phyloP scores from a whole-genome alignment of 2,329 filamentous ascomycete species.

The Pyrenophora tritici-repentis region DNA sequence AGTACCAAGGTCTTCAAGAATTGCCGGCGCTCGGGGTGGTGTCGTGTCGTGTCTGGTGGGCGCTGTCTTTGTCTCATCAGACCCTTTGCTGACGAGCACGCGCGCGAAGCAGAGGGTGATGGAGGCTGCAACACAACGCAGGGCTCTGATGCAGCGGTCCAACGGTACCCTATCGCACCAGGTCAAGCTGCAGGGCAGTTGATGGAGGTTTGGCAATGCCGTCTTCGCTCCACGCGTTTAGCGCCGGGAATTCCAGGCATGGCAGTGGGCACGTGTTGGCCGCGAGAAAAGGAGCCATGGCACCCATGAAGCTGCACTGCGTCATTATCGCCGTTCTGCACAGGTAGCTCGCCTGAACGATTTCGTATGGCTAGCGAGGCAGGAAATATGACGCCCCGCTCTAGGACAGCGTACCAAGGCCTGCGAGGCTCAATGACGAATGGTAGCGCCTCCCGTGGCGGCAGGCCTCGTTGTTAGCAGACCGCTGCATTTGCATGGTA shows the following conservation, averaged over 20 bases:
- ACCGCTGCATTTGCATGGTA: conserved; percentile 1
- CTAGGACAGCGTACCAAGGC: conserved; percentile 19
- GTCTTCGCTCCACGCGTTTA: conserved; percentile 16
- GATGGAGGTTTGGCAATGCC: conserved; percentile 6
- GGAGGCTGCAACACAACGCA: conserved; percentile 8
- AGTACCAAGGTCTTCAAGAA: not conserved
- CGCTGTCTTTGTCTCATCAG: conserved; percentile 3
- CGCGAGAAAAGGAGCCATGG: conserved; percentile 4
- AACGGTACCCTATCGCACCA: conserved; percentile 10
- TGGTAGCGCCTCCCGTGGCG: conserved; percentile 10
- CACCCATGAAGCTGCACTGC: conserved; percentile 14
- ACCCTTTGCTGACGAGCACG: not conserved
- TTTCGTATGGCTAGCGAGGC: conserved; percentile 12
- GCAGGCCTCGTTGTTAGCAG: conserved; percentile 4
- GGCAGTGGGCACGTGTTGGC: conserved; percentile 21
- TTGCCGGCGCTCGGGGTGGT: conserved; percentile 4
- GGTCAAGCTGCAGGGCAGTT: conserved; percentile 13
- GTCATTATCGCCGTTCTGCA: conserved; percentile 20
- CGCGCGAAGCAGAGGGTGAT: not conserved
- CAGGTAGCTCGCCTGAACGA: conserved; percentile 13
- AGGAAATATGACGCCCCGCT: conserved; percentile 12
- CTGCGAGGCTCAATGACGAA: conserved; percentile 25
- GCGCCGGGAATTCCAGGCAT: conserved; percentile 14
- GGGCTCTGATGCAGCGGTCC: conserved; percentile 3
- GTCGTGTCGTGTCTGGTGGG: conserved; percentile 8